Evolutionary conservation across 2,329 filamentous ascomycete species (phyloP).

Genomic region (Dothideomycetes sp.): DNA sequence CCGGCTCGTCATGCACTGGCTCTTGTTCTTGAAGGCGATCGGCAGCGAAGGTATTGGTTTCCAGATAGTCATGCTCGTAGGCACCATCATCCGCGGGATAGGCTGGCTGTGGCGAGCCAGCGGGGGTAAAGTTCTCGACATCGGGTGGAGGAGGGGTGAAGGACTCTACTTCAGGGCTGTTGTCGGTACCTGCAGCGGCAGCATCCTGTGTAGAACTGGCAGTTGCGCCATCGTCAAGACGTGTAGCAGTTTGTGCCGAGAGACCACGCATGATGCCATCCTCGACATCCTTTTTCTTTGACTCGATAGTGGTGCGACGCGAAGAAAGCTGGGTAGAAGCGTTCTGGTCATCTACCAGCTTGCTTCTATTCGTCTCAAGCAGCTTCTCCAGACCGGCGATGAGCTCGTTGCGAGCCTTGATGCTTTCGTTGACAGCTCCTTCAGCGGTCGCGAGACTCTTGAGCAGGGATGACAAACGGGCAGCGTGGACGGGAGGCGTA

Average conservation of each 20-base stretch:
- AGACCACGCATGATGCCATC: conserved; percentile 82
- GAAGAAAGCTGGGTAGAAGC: conserved; percentile 54
- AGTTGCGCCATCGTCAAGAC: conserved; percentile 21
- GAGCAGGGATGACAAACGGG: conserved; percentile 77
- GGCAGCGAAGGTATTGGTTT: conserved; percentile 15
- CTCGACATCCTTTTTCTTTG: conserved; percentile 81
- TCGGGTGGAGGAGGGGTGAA: conserved; percentile 64
- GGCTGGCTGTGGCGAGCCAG: conserved; percentile 39
- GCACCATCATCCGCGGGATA: conserved; percentile 19
- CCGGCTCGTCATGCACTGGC: conserved; percentile 22
- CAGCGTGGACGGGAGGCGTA: conserved; percentile 82
- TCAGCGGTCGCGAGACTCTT: conserved; percentile 84
- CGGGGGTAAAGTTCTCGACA: conserved; percentile 81
- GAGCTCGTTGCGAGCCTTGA: conserved; percentile 72
- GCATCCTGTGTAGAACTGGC: not conserved
- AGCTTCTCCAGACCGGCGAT: conserved; percentile 76
- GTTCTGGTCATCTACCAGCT: conserved; percentile 60
- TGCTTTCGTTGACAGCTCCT: conserved; percentile 76
- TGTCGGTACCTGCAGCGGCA: conserved; percentile 19
- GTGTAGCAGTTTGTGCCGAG: conserved; percentile 31
- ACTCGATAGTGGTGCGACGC: conserved; percentile 65
- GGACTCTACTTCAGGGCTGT: conserved; percentile 31
- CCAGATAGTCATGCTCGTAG: conserved; percentile 12
- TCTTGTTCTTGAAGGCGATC: conserved; percentile 21
- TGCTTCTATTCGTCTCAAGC: conserved; percentile 61